A percentile compares a stretch with the other conserved stretches of the same genome.
phyloP scores from a whole-genome alignment of 495 filamentous ascomycete genomes.

The Polyplosphaeria fusca region DNA sequence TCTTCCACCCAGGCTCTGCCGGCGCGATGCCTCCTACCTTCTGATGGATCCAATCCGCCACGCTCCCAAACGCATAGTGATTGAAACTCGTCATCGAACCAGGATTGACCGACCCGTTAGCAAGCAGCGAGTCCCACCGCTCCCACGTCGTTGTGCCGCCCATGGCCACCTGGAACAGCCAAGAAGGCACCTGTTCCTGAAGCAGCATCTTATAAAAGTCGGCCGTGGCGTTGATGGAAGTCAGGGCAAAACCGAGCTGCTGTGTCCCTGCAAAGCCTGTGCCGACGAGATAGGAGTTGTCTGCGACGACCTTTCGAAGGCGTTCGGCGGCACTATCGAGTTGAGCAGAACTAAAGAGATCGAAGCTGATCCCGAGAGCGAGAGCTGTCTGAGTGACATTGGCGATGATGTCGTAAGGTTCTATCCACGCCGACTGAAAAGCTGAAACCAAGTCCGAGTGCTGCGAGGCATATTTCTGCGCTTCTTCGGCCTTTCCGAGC shows the following conservation, averaged over 20 bases:
- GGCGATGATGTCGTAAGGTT: slow-evolving; percentile 40
- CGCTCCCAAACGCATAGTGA: slow-evolving; percentile 49
- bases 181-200: slow-evolving; percentile 45
- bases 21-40: slow-evolving; percentile 13
- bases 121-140: slow-evolving; percentile 54
- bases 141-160: slow-evolving; percentile 57
- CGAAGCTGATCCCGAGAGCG: slow-evolving; percentile 47
- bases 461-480: not conserved
- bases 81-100: slow-evolving; percentile 58
- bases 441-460: slow-evolving; percentile 1
- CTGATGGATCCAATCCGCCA: slow-evolving; percentile 34
- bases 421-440: slow-evolving; percentile 48
- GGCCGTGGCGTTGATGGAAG: slow-evolving; percentile 36
- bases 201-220: slow-evolving; percentile 42
- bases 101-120: slow-evolving; percentile 50
- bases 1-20: slow-evolving; percentile 16
- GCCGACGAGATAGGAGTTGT: slow-evolving; percentile 47
- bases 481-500: not conserved
- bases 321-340: slow-evolving; percentile 38
- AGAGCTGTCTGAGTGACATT: slow-evolving; percentile 52
- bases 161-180: slow-evolving; percentile 53
- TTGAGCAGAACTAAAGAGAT: slow-evolving; percentile 43
- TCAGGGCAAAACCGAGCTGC: slow-evolving; percentile 47
- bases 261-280: slow-evolving; percentile 58
- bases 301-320: slow-evolving; percentile 42